Evolutionary conservation across 352 stramenopile species (phyloP), one percentile per base, ranked within the genome.

Genomic region (Globisporangium echinulatum): DNA sequence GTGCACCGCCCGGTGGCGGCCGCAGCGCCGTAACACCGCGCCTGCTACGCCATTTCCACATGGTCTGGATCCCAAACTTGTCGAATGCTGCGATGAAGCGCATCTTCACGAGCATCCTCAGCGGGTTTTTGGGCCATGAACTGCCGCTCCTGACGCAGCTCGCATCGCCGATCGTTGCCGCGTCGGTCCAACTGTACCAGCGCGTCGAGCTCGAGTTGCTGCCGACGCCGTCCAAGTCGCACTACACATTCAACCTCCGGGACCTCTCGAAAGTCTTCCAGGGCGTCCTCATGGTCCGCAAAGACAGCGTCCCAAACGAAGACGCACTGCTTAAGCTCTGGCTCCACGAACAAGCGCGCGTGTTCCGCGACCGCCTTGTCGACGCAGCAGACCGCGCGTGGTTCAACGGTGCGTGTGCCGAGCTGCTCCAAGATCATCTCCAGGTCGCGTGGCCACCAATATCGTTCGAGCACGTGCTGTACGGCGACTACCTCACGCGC

Each of bases 221-320:
- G 11, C 91, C 91, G 14, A 97, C 91, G 5, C 91, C 90, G 4
- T 90, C 77, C 17, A 96, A 96, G 70, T 96, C 86, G 5, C 86
- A 97, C 62, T 98, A 98, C 63, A 97, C 92, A 6, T 98, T 98
- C 71, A 98, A 98, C 57, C 71, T 98, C 39, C 84, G 92, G 7
- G 92, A 98, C 71, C 68, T 98, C 13, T 95, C 82, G 9, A 97
- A 97, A 59, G 87, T 98, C 8, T 97, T 98, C 56, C 92, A 97
- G 57, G 92, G 92, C 55, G 68, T 98, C 19, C 57, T 98, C 36
- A 97, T 98, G 92, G 72, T 94, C n/a, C 83, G 88, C 48, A 90
- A 85, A 36, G 82, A 88, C 7, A 86, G 89, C 46, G 71, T 90
- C 0, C 54, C 71, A 0, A 90, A 58, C 36, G 78, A 88, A 70